Conservation (phyloP, 805 yeast genomes). For the Myxozyma vanderwaltii region DNA sequence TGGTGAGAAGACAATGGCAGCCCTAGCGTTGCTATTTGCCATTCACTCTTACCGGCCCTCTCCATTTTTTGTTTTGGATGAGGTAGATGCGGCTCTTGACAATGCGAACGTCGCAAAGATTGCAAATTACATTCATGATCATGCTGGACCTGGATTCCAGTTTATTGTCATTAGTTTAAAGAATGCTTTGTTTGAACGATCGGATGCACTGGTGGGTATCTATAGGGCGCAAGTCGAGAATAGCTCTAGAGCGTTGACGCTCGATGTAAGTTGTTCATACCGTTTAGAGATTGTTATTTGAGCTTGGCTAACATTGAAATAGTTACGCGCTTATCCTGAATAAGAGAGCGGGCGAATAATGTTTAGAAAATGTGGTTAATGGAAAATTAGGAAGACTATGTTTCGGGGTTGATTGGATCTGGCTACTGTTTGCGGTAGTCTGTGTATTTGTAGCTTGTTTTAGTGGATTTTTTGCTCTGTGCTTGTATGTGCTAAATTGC, state of each 20-base stretch:
- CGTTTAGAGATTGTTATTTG: background rate
- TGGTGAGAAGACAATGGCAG: constrained; percentile 96
- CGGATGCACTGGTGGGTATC: constrained; percentile 91
- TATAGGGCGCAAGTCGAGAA: constrained; percentile 77
- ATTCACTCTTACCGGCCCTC: constrained; percentile 89
- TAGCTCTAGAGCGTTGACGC: constrained; percentile 70
- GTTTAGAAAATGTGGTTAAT: background rate
- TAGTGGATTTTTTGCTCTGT: too few relatives aligned
- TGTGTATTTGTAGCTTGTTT: too few relatives aligned
- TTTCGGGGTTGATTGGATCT: background rate
- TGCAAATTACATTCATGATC: constrained; percentile 78
- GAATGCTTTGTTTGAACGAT: constrained; percentile 79
- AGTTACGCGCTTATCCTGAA: constrained; percentile 14
- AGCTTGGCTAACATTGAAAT: background rate
- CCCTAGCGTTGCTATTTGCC: constrained; percentile 87
- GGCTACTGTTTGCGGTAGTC: too few relatives aligned
- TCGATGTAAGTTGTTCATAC: constrained; percentile 60
- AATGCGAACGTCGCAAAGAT: constrained; percentile 81
- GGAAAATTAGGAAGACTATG: background rate
- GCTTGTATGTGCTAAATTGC: too few relatives aligned
- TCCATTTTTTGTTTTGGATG: constrained; percentile 94
- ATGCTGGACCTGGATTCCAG: constrained; percentile 78
- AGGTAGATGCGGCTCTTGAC: constrained; percentile 97
- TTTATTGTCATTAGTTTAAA: constrained; percentile 92
- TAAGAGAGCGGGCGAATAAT: background rate